Conservation (phyloP, 179 eudicot species). For the Vitellaria paradoxa region DNA sequence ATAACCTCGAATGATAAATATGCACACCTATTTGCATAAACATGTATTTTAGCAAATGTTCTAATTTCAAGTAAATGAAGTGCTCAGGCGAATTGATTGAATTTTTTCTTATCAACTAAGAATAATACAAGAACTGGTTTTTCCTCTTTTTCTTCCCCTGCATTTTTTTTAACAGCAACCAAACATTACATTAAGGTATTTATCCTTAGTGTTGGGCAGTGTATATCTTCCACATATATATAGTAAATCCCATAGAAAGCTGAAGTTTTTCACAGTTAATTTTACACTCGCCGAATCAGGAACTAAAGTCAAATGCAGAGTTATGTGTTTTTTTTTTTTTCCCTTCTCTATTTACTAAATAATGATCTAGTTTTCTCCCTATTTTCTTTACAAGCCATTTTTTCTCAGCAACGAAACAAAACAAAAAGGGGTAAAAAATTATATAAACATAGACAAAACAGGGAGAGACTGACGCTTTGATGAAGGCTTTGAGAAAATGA, state of each 20-base stretch:
- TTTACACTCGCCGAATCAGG: neutral
- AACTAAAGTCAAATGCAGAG: neutral
- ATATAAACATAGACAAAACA: neutral
- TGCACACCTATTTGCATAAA: neutral
- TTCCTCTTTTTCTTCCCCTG: neutral
- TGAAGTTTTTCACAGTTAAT: neutral
- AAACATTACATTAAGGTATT: neutral
- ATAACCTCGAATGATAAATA: neutral
- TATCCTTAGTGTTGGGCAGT: neutral
- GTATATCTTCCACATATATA: neutral
- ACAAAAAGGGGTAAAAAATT: neutral
- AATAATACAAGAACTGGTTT: neutral
- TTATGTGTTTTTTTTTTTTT: neutral
- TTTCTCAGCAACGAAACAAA: conserved; percentile 5
- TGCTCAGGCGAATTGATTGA: neutral
- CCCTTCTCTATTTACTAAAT: neutral
- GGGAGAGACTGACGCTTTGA: conserved; percentile 59
- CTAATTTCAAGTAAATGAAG: neutral
- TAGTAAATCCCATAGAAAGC: neutral
- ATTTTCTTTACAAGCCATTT: neutral
- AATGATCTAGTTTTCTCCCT: neutral
- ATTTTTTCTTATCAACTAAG: neutral
- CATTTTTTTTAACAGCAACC: neutral
- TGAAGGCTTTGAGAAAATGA: conserved; percentile 77
- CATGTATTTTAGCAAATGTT: neutral